Percentiles rank a stretch among this genome's conserved stretches.
phyloP scores from a whole-genome alignment of 2,329 filamentous ascomycete genomes.

The Trichoderma polysporum region DNA sequence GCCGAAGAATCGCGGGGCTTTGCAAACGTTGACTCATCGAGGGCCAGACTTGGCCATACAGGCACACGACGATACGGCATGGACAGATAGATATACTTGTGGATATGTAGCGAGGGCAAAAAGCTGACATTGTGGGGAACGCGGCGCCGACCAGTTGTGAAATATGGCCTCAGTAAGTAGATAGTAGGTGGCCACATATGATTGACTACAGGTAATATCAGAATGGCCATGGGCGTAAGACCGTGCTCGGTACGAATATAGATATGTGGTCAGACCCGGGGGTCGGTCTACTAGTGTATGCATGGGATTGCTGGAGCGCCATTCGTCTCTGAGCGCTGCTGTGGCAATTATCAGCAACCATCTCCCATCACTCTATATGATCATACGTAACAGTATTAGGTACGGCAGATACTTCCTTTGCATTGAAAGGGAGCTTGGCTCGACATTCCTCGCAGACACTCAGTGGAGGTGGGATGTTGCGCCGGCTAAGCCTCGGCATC shows the following conservation, averaged over 20 bases:
- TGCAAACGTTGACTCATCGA: neutral
- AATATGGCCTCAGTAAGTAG: neutral
- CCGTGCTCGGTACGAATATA: neutral
- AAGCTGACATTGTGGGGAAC: neutral
- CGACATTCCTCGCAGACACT: neutral
- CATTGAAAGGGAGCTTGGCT: neutral
- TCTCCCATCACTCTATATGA: neutral
- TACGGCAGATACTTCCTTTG: neutral
- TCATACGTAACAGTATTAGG: neutral
- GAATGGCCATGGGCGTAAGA: conserved; percentile 4
- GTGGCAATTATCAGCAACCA: neutral
- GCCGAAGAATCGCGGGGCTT: neutral
- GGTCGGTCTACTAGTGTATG: neutral
- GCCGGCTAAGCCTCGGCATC: conserved; percentile 17
- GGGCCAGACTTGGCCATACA: neutral
- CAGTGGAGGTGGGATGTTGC: conserved; percentile 4
- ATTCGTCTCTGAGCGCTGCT: neutral
- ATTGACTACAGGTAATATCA: conserved; percentile 7
- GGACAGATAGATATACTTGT: neutral
- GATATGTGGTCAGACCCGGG: neutral
- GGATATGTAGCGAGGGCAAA: neutral
- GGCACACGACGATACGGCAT: neutral
- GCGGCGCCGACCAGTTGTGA: neutral
- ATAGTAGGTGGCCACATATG: neutral
- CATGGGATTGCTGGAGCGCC: neutral